phyloP scores from a whole-genome alignment of 495 filamentous ascomycete genomes.

The Penicillium mononematosum region DNA sequence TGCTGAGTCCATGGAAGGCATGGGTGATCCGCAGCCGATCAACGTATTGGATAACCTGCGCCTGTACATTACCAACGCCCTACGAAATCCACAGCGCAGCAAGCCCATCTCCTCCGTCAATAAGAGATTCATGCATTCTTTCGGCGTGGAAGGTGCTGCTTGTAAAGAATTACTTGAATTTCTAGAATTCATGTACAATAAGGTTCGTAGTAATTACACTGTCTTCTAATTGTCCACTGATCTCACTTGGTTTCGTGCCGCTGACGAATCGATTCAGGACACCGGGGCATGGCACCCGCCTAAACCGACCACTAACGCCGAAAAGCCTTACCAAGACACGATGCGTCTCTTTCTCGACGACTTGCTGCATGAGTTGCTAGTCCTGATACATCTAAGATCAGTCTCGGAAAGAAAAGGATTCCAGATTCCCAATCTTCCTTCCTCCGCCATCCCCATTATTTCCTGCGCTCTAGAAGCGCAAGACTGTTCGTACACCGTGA shows the following conservation, averaged over 20 bases:
- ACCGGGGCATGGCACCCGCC: conserved; percentile 50
- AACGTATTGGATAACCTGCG: conserved; percentile 56
- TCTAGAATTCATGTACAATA: conserved; percentile 54
- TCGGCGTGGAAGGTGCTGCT: conserved; percentile 55
- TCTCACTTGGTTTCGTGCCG: not conserved
- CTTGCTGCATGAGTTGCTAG: conserved; percentile 49
- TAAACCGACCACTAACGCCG: conserved; percentile 32
- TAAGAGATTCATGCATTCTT: conserved; percentile 68
- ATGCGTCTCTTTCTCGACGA: conserved; percentile 55
- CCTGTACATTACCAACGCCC: conserved; percentile 61
- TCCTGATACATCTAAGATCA: conserved; percentile 47
- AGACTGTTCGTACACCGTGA: conserved; percentile 40
- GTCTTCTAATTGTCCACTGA: not conserved
- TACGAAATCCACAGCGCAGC: conserved; percentile 43
- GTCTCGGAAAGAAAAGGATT: conserved; percentile 43
- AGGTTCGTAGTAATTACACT: conserved; percentile 29
- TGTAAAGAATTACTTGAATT: conserved; percentile 63
- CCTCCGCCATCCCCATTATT: conserved; percentile 39
- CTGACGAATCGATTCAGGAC: conserved; percentile 27
- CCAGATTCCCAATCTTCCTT: conserved; percentile 30
- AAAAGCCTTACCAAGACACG: conserved; percentile 45
- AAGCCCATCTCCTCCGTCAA: conserved; percentile 64
- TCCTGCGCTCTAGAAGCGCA: conserved; percentile 47
- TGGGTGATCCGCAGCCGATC: conserved; percentile 45
- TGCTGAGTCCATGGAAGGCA: conserved; percentile 57